Evolutionary conservation across 306 rosid genomes (phyloP).

Genomic region (Vicia faba): DNA sequence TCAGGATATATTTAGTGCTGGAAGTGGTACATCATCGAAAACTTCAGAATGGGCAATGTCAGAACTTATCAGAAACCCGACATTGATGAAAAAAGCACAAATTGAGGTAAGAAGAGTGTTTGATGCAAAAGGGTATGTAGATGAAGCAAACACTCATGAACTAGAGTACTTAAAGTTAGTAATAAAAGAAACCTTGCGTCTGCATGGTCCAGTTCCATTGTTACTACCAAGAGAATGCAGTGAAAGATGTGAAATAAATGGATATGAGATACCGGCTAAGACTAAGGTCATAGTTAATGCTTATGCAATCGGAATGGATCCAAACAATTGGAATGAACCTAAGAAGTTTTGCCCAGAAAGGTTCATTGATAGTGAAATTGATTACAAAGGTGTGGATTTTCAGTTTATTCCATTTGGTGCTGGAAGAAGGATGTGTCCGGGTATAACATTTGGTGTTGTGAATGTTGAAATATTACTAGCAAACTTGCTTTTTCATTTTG

Average conservation of each 20-base stretch:
- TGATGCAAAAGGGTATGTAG: slow-evolving; percentile 32
- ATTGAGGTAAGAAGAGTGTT: slow-evolving; percentile 44
- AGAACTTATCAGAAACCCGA: slow-evolving; percentile 48
- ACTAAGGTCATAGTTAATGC: slow-evolving; percentile 33
- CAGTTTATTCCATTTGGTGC: slow-evolving; percentile 44
- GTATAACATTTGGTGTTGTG: slow-evolving; percentile 28
- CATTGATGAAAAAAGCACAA: slow-evolving; percentile 43
- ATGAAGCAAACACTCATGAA: slow-evolving; percentile 26
- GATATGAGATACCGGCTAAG: slow-evolving; percentile 35
- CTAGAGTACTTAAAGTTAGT: slow-evolving; percentile 32
- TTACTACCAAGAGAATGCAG: slow-evolving; percentile 35
- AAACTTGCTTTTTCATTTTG: slow-evolving; percentile 42
- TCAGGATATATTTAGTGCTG: slow-evolving; percentile 51
- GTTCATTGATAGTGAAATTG: slow-evolving; percentile 33
- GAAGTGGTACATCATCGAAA: slow-evolving; percentile 44
- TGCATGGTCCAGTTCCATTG: slow-evolving; percentile 36
- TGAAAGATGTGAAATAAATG: slow-evolving; percentile 31
- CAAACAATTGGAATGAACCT: slow-evolving; percentile 34
- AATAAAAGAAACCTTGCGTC: slow-evolving; percentile 38
- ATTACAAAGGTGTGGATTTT: slow-evolving; percentile 36
- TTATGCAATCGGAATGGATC: slow-evolving; percentile 37
- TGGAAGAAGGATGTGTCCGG: slow-evolving; percentile 47
- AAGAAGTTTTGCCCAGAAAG: slow-evolving; percentile 41
- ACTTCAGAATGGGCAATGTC: slow-evolving; percentile 51
- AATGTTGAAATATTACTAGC: slow-evolving; percentile 38